Conservation (phyloP, 257 asterid genomes). For the Cynanchum wilfordii region DNA sequence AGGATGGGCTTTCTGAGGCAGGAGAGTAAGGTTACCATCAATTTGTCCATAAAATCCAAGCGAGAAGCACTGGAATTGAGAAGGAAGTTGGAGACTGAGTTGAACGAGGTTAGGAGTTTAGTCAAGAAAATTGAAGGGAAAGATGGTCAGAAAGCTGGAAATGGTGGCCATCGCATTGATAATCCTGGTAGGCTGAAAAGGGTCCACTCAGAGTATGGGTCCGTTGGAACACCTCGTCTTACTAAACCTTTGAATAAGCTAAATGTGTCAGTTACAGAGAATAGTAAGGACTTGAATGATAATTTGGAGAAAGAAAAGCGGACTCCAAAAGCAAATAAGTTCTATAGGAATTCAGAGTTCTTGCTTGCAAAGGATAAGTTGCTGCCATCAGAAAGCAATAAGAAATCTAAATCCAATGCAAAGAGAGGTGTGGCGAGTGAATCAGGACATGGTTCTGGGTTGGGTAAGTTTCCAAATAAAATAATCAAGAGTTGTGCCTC, state of each 20-base stretch:
- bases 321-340: slow-evolving; percentile 69
- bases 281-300: slow-evolving; percentile 38
- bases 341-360: slow-evolving; percentile 63
- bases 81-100: slow-evolving; percentile 72
- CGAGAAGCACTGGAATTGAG: slow-evolving; percentile 57
- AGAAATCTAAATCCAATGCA: slow-evolving; percentile 46
- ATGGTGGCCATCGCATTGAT: slow-evolving; percentile 25
- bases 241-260: slow-evolving; percentile 55
- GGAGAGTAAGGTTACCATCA: slow-evolving; percentile 54
- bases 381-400: slow-evolving; percentile 61
- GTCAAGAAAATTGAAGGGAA: slow-evolving; percentile 60
- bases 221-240: slow-evolving; percentile 32
- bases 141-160: slow-evolving; percentile 36
- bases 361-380: slow-evolving; percentile 73
- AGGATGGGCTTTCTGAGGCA: slow-evolving; percentile 41
- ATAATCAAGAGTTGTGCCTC: slow-evolving; percentile 50
- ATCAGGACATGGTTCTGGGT: slow-evolving; percentile 20
- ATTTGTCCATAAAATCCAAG: slow-evolving; percentile 56
- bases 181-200: slow-evolving; percentile 26
- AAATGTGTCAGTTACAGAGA: slow-evolving; percentile 53
- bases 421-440: slow-evolving; percentile 53
- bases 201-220: slow-evolving; percentile 25
- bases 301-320: slow-evolving; percentile 65
- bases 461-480: slow-evolving; percentile 45
- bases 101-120: slow-evolving; percentile 54